Evolutionary conservation across 2,329 filamentous ascomycete genomes (phyloP).

Genomic region (Leptographium flavum): DNA sequence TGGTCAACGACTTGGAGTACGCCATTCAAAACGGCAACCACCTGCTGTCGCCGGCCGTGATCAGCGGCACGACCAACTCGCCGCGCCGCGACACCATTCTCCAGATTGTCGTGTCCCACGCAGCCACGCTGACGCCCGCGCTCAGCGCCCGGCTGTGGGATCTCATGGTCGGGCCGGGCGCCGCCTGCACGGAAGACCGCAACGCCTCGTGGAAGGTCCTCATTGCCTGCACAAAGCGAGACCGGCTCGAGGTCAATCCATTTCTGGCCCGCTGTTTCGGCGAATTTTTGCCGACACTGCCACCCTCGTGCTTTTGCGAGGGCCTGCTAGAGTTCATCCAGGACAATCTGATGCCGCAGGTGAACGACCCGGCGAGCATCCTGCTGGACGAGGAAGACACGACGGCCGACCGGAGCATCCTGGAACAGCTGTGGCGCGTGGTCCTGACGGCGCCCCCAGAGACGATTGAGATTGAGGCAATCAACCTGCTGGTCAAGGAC

Average conservation of each 20-base stretch:
- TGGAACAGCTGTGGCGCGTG: slow-evolving; percentile 72
- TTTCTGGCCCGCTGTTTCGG: slow-evolving; percentile 41
- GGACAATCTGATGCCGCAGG: slow-evolving; percentile 30
- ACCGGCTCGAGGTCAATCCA: slow-evolving; percentile 38
- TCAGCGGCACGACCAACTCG: slow-evolving; percentile 32
- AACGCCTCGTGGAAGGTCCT: slow-evolving; percentile 57
- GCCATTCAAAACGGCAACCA: slow-evolving; percentile 28
- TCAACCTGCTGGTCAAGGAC: slow-evolving; percentile 52
- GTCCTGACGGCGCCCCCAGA: slow-evolving; percentile 53
- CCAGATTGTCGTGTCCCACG: slow-evolving; percentile 40
- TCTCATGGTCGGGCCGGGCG: slow-evolving; percentile 51
- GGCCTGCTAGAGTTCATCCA: slow-evolving; percentile 51
- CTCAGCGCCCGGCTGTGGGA: slow-evolving; percentile 57
- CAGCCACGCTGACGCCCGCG: slow-evolving; percentile 45
- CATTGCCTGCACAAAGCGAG: slow-evolving; percentile 28
- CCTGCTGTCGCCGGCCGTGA: slow-evolving; percentile 27
- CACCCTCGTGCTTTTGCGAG: slow-evolving; percentile 42
- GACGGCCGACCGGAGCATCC: slow-evolving; percentile 35
- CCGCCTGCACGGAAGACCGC: slow-evolving; percentile 45
- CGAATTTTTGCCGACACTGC: slow-evolving; percentile 41
- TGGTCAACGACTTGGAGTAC: slow-evolving; percentile 51
- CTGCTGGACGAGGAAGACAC: slow-evolving; percentile 33
- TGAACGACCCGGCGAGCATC: slow-evolving; percentile 29
- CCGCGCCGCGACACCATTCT: slow-evolving; percentile 44
- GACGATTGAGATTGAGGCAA: slow-evolving; percentile 54